A percentile compares a stretch with the other conserved stretches of the same genome.
phyloP scores from a whole-genome alignment of 371 early-diverging fungal genomes.

The Haplosporangium sp. region DNA sequence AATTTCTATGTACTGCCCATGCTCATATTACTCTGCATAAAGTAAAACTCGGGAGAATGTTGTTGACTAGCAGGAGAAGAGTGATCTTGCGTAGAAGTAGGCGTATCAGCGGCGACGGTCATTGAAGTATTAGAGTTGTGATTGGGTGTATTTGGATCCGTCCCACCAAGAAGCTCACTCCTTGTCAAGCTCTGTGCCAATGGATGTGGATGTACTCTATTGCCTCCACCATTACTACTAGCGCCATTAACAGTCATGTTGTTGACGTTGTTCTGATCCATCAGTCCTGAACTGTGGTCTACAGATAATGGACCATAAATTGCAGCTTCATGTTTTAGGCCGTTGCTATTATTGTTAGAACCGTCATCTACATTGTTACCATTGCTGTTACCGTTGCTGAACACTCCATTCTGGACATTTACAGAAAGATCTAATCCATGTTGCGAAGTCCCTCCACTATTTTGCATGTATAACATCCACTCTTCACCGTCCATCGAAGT shows the following conservation, averaged over 20 bases:
- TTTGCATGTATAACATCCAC: constrained; percentile 55
- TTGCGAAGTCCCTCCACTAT: constrained; percentile 11
- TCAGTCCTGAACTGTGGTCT: constrained; percentile 9
- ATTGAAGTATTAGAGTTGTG: background rate
- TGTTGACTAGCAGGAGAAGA: background rate
- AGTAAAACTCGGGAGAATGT: constrained; percentile 24
- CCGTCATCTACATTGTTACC: background rate
- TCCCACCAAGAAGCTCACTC: constrained; percentile 21
- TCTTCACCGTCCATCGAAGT: constrained; percentile 50
- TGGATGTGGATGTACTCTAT: constrained; percentile 34
- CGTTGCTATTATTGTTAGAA: background rate
- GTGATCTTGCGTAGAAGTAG: background rate
- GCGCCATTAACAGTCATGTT: background rate
- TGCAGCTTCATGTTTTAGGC: background rate
- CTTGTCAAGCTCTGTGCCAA: constrained; percentile 41
- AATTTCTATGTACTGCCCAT: background rate
- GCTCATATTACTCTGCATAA: constrained; percentile 2
- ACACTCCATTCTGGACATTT: background rate
- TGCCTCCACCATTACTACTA: background rate
- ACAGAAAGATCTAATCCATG: constrained; percentile 10
- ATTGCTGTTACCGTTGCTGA: background rate
- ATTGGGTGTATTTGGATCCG: background rate
- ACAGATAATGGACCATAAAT: constrained; percentile 17
- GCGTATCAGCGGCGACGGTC: background rate
- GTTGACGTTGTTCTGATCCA: constrained; percentile 21